Base-by-base conservation (phyloP, 2,329 filamentous ascomycete species). In the Trichoderma sp. region DNA sequence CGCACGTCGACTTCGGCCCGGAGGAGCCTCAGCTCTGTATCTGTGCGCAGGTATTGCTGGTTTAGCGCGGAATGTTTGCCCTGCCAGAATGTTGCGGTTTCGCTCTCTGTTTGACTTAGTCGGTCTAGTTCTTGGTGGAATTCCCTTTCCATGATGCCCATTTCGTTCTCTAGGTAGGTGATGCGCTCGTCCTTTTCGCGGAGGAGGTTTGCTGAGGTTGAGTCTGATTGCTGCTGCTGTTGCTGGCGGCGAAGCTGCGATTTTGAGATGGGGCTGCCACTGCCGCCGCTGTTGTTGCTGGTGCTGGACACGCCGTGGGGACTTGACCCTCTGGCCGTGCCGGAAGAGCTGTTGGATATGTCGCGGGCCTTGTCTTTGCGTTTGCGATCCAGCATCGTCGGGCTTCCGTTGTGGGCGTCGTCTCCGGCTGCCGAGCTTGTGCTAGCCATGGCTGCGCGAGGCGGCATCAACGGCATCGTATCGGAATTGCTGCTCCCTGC, bases 61-160 rank as follows among this genome's bases (percentile, higher is more conserved):
- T 87, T 83, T 56, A 88, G 76, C 37, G 76, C 77, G 69, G 82
- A 83, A 77, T 88, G 83, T 74, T 87, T 87, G 56, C 82, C 77
- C 77, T 89, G 86, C 86, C 87, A 89, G 75, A 86, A 87, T 16
- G 82, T 81, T 3, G 86, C 81, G 61, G 83, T 84, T 76, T 88
- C 86, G 77, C 82, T 84, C 79, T 89, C 86, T 75, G 83, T 82
- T 75, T 83, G 80, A 73, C 82, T 83, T 21, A 88, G 81, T 72
- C 80, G 81, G 74, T 87, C 85, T 21, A 89, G 81, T 74, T 87
- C 82, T 43, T 81, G 81, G 65, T 80, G 78, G 75, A 89, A 88
- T 74, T 87, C 85, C 68, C 76, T 75, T 75, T 87, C 84, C 83
- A 87, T 86, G 37, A 82, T 76, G 16, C 75, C 77, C 68, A 89